Conservation (phyloP, 768 basidiomycete genomes). For the Lactarius sanguifluus region DNA sequence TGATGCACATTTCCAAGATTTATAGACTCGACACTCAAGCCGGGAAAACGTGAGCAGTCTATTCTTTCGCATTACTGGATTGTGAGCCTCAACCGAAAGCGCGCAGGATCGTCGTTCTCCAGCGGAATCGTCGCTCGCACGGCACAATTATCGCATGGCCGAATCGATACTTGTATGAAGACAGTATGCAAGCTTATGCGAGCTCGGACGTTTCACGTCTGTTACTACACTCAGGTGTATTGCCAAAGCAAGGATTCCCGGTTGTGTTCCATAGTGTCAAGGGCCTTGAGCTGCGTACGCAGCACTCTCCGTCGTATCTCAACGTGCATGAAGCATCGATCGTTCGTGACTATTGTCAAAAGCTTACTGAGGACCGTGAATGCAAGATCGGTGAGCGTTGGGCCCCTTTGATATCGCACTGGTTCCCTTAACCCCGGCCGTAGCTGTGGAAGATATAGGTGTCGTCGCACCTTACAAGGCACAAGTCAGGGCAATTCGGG, state of each 20-base stretch:
- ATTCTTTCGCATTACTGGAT: neutral
- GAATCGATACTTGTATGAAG: conserved; percentile 12
- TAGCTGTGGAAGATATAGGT: conserved; percentile 39
- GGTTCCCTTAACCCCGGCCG: neutral
- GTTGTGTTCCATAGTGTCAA: conserved; percentile 39
- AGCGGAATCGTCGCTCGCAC: conserved; percentile 29
- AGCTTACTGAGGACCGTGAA: conserved; percentile 33
- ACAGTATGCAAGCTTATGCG: conserved; percentile 37
- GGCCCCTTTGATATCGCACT: neutral
- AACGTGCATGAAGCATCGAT: conserved; percentile 30
- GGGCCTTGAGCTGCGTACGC: conserved; percentile 39
- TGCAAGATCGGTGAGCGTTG: conserved; percentile 36
- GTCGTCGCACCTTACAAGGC: conserved; percentile 44
- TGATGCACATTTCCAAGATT: conserved; percentile 36
- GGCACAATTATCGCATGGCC: conserved; percentile 53
- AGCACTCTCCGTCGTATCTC: conserved; percentile 42
- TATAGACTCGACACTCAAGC: conserved; percentile 33
- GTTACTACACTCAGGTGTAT: conserved; percentile 34
- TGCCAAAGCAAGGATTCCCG: conserved; percentile 34
- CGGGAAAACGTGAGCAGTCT: conserved; percentile 37
- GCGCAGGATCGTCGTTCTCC: conserved; percentile 26
- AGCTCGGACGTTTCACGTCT: conserved; percentile 33
- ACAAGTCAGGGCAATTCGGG: conserved; percentile 38
- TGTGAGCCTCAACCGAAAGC: conserved; percentile 7
- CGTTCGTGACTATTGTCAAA: conserved; percentile 38